Evolutionary conservation across 2,329 filamentous ascomycete species (phyloP).

Genomic region (Pestalotiopsis sp.): DNA sequence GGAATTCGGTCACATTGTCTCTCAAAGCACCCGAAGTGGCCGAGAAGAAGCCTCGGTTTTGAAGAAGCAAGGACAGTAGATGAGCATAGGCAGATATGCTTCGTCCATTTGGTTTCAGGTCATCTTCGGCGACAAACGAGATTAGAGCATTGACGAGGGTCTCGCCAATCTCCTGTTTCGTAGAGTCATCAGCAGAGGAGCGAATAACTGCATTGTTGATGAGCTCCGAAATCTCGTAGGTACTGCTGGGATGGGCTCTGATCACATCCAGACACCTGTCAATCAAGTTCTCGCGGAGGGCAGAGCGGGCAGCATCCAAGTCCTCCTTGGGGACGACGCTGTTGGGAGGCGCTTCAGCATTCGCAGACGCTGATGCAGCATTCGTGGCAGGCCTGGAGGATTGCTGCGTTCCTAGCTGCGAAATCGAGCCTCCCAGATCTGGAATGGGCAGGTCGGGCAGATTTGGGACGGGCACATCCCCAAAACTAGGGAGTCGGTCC

Average conservation of each 20-base stretch:
- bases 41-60: slow-evolving; percentile 79
- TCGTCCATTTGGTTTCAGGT: slow-evolving; percentile 61
- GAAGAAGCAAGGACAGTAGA: slow-evolving; percentile 82
- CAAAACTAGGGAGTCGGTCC: slow-evolving; percentile 13
- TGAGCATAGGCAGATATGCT: slow-evolving; percentile 88
- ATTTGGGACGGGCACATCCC: too few species aligned
- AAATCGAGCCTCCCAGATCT: neutral
- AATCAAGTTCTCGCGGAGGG: slow-evolving; percentile 76
- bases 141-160: slow-evolving; percentile 85
- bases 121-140: slow-evolving; percentile 62
- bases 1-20: slow-evolving; percentile 73
- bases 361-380: slow-evolving; percentile 15
- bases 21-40: slow-evolving; percentile 74
- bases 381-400: slow-evolving; percentile 24
- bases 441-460: too few species aligned
- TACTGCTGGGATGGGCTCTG: slow-evolving; percentile 82
- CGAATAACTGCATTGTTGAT: slow-evolving; percentile 72
- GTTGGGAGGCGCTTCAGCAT: slow-evolving; percentile 18
- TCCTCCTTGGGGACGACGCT: slow-evolving; percentile 69
- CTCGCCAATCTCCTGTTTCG: slow-evolving; percentile 73
- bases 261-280: slow-evolving; percentile 90
- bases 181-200: slow-evolving; percentile 55
- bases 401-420: slow-evolving; percentile 13
- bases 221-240: slow-evolving; percentile 87
- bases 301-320: slow-evolving; percentile 73